Evolutionary conservation across 1,284 basidiomycete species (phyloP), one percentile per base, ranked within the genome.

Genomic region (Apiotrichum mycotoxinovorans): DNA sequence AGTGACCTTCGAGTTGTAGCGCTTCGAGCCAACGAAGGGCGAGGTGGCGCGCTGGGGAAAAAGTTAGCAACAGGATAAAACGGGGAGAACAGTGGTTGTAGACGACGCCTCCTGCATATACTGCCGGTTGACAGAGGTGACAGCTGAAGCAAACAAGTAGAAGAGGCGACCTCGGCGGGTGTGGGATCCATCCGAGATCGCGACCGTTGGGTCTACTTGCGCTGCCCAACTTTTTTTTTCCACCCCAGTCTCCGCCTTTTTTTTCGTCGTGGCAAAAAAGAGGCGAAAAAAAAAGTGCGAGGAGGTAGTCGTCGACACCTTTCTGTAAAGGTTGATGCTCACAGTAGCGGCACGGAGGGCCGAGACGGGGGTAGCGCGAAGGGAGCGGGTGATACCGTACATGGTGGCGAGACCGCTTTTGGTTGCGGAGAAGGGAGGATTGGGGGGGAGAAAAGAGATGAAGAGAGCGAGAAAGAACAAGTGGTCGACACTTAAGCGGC

Each of bases 1-100:
- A 25, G 68, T 66, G 52, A 80, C 78, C 70, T 80, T 80, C 56
- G 74, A 77, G 76, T 79, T 79, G 68, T 69, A 76, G 57, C 78
- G 74, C 60, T 72, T 72, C 40, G 69, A 65, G 48, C 67, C 64
- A 44, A 74, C 58, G 48, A 69, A 55, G 33, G 70, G 66, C 33
- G 70, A 55, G 25, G 68, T 47, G 26, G 69, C 62, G 54, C 68
- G 66, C 71, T 73, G 61, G 12, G 47, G 34, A 46, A 34, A 51
- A 51, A 3, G 54, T 56, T 18, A 55, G 46, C 45, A 22, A 17
- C 43, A 15, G 23, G 25, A 37, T 30, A n/a, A n/a, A n/a, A n/a
- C n/a, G n/a, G n/a, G n/a, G n/a, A n/a, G n/a, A n/a, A n/a, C n/a
- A n/a, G n/a, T n/a, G n/a, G n/a, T n/a, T n/a, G n/a, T n/a, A n/a